Conservation (phyloP, 371 early-diverging fungal species). For the Mucor saturninus region DNA sequence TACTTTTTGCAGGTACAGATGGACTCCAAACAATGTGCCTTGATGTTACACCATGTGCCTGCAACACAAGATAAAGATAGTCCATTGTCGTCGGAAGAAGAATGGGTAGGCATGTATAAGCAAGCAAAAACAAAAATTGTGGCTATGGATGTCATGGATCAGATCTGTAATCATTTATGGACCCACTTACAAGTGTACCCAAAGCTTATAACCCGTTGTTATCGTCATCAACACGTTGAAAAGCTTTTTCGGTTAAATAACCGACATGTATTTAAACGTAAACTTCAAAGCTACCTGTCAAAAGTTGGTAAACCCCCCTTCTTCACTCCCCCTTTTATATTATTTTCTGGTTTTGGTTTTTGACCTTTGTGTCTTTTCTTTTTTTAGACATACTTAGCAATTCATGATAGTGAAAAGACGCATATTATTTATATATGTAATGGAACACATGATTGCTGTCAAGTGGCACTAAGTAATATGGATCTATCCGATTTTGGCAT, state of each 20-base stretch:
- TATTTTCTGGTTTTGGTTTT: not conserved
- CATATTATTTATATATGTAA: slow-evolving; percentile 1
- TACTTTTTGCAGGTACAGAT: not conserved
- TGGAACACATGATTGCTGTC: slow-evolving; percentile 1
- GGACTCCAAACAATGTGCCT: not conserved
- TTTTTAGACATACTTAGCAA: not conserved
- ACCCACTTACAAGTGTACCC: not conserved
- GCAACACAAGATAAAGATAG: not conserved
- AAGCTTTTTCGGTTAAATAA: not conserved
- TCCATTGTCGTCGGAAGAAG: not conserved
- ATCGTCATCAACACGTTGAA: not conserved
- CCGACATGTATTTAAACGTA: not conserved
- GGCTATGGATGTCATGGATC: not conserved
- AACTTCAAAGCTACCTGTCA: not conserved
- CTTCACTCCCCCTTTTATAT: no score
- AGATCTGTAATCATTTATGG: slow-evolving; percentile 1
- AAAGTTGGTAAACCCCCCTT: not conserved
- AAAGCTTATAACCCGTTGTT: not conserved
- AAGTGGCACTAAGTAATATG: not conserved
- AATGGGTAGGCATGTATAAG: not conserved
- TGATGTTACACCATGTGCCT: not conserved
- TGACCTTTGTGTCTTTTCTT: not conserved
- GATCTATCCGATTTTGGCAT: not conserved
- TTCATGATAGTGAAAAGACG: not conserved
- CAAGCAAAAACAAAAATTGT: not conserved